Base-by-base conservation (phyloP, 2,329 filamentous ascomycete species). In the Nothopassalora personata region DNA sequence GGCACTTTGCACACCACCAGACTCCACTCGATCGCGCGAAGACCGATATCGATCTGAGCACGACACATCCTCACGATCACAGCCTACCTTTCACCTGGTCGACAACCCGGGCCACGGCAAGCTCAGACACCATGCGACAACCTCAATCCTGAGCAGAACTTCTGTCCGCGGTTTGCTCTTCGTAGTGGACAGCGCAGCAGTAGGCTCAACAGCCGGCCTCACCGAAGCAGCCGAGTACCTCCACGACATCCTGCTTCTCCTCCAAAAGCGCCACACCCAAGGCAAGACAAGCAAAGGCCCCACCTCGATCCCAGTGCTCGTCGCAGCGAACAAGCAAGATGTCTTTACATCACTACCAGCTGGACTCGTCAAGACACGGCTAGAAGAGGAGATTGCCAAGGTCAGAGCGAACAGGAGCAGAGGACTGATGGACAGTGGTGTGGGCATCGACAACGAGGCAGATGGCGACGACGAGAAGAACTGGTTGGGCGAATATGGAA, bases 71-170 rank as follows among this genome's bases (percentile, higher is more conserved):
- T 76, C 76, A 52, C 74, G 78, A 62, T 67, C 74, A 3, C 85
- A 88, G 71, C 86, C 83, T 64, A 88, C 86, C 71, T 90, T 94
- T 72, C 78, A 89, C 45, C 78, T 97, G 34, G 78, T 90, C 70
- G 94, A 99, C 77, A 97, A 93, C 0, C 94, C 94, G 0, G 94
- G 94, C 43, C 94, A 99, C 77, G 91, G 91, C 68, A 99, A 99
- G 77, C 85, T 99, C 60, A 90, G 94, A 61, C 83, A 85, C 67
- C 80, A 85, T 64, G 86, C 89, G 3, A 79, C 88, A 59, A 74
- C 79, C 46, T 70, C 78, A 13, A 76, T 85, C 59, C 73, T 75
- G 54, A 70, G 79, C 19, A 70, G 73, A 34, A 53, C 52, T 1
- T 82, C 83, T 64, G 77, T 93, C 51, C 83, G 83, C 45, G 92